Evolutionary conservation across 176 grass and related monocot species (phyloP).

Genomic region (Oryza rufipogon): DNA sequence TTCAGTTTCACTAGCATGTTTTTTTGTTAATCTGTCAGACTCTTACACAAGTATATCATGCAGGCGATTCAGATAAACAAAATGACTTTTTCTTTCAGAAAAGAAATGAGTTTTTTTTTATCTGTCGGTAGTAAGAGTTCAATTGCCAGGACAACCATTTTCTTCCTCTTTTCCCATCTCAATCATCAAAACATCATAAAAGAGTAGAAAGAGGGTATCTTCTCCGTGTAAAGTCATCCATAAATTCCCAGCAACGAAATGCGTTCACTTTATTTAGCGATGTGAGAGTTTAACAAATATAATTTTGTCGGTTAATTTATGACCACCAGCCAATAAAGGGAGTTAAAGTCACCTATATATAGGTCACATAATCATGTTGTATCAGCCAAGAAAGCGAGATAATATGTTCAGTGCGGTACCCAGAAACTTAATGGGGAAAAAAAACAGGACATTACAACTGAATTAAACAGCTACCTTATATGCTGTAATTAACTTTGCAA

Average conservation of each 20-base stretch:
- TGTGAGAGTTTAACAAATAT: neutral
- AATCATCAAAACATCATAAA: neutral
- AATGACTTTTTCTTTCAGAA: conserved; percentile 12
- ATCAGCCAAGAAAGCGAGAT: conserved; percentile 25
- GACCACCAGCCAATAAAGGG: neutral
- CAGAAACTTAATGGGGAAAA: neutral
- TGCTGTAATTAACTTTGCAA: conserved; percentile 4
- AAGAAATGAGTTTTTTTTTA: neutral
- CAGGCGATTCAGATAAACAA: neutral
- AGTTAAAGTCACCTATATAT: conserved; percentile 11
- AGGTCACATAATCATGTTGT: conserved; percentile 1
- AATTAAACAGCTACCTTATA: conserved; percentile 19
- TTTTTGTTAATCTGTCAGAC: neutral
- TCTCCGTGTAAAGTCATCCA: neutral
- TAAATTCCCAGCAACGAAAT: neutral
- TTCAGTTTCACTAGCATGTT: neutral
- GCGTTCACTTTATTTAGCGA: neutral
- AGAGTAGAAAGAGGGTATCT: neutral
- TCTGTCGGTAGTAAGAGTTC: conserved; percentile 19
- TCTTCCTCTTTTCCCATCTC: neutral
- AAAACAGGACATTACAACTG: neutral
- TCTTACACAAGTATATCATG: neutral
- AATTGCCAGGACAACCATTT: neutral
- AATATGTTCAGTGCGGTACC: conserved; percentile 28
- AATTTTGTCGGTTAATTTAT: conserved; percentile 6